phyloP scores from a whole-genome alignment of 2,329 filamentous ascomycete species.

The Colletotrichum ledebouriae region DNA sequence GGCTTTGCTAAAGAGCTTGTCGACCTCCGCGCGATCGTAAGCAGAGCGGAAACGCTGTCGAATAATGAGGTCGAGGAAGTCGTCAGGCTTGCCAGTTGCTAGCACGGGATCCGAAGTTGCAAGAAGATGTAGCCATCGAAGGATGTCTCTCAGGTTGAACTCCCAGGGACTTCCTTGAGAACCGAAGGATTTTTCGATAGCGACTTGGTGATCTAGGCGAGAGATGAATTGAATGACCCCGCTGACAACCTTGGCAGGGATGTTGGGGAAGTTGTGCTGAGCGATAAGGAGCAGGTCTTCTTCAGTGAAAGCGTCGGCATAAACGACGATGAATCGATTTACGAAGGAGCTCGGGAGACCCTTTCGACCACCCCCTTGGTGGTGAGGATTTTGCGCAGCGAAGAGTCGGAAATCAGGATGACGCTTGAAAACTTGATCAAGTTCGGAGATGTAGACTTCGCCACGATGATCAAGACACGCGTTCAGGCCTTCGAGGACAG shows the following conservation, averaged over 20 bases:
- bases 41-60: constrained; percentile 86
- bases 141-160: constrained; percentile 91
- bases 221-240: constrained; percentile 85
- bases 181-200: constrained; percentile 70
- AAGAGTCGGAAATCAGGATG: constrained; percentile 95
- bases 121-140: constrained; percentile 86
- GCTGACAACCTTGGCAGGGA: constrained; percentile 70
- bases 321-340: constrained; percentile 97
- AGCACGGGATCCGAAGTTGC: constrained; percentile 72
- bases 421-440: constrained; percentile 92
- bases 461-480: constrained; percentile 97
- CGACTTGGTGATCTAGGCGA: constrained; percentile 79
- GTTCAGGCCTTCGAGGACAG: constrained; percentile 94
- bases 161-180: constrained; percentile 87
- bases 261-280: constrained; percentile 77
- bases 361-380: constrained; percentile 95
- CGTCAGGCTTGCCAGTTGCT: constrained; percentile 69
- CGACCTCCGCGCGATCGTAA: constrained; percentile 75
- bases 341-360: constrained; percentile 96
- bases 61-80: constrained; percentile 87
- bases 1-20: constrained; percentile 73
- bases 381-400: constrained; percentile 96
- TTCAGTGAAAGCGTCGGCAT: constrained; percentile 88
- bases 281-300: constrained; percentile 89
- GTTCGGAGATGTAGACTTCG: constrained; percentile 93